Evolutionary conservation across 2,329 filamentous ascomycete genomes (phyloP).

Genomic region (Cyclaneusma minus): DNA sequence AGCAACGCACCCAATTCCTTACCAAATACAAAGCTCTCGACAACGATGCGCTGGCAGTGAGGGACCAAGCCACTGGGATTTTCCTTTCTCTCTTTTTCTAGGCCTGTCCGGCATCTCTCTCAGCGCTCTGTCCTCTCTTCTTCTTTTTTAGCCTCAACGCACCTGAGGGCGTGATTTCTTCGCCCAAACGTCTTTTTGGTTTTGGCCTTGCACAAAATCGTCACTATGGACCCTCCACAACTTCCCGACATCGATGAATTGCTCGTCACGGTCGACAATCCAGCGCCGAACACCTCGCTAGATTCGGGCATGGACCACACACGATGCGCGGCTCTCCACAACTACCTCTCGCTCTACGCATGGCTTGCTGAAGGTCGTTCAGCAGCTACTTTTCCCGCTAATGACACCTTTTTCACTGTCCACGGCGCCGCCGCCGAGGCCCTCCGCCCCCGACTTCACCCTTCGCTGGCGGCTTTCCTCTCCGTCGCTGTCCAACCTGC

Average conservation of each 20-base stretch:
- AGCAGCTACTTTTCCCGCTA: slow-evolving; percentile 7
- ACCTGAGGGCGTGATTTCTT: too few relatives aligned
- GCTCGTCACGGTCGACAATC: slow-evolving; percentile 15
- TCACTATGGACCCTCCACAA: slow-evolving; percentile 9
- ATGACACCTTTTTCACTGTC: slow-evolving; percentile 11
- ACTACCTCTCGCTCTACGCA: slow-evolving; percentile 17
- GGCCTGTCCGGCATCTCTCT: too few relatives aligned
- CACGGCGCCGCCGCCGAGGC: slow-evolving; percentile 11
- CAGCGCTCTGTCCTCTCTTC: too few relatives aligned
- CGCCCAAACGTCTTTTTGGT: too few relatives aligned
- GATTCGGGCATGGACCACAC: slow-evolving; percentile 13
- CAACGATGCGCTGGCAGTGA: too few relatives aligned
- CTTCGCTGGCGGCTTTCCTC: slow-evolving; percentile 14
- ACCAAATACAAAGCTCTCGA: too few relatives aligned
- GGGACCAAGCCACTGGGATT: too few relatives aligned
- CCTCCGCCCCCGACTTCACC: slow-evolving; percentile 12
- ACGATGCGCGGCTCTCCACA: slow-evolving; percentile 18
- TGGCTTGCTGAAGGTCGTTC: slow-evolving; percentile 13
- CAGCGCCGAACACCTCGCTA: slow-evolving; percentile 12
- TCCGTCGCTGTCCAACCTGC: slow-evolving; percentile 8
- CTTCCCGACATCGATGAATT: slow-evolving; percentile 12
- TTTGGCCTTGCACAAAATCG: too few relatives aligned
- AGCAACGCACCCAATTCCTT: too few relatives aligned
- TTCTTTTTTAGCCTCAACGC: too few relatives aligned
- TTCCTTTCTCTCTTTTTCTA: too few relatives aligned